Conservation (phyloP, 2,329 filamentous ascomycete species). For the Triangularia setosa region DNA sequence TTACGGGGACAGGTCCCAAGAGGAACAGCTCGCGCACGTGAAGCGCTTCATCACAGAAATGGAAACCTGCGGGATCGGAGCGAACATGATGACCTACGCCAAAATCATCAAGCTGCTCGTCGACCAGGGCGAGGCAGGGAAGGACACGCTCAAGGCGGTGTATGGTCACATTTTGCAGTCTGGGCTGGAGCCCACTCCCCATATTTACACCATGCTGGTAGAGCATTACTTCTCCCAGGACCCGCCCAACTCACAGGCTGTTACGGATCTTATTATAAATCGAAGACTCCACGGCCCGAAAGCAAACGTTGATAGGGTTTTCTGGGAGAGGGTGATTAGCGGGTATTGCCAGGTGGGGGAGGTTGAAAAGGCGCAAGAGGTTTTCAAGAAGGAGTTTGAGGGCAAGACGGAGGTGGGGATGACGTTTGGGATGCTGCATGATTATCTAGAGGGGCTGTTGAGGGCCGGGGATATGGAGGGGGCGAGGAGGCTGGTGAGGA, state of each 20-base stretch:
- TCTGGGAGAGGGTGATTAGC: constrained; percentile 68
- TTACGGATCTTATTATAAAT: constrained; percentile 59
- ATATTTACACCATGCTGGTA: constrained; percentile 73
- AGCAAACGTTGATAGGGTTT: constrained; percentile 50
- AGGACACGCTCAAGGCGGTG: constrained; percentile 54
- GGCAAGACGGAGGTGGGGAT: constrained; percentile 36
- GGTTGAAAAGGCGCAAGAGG: constrained; percentile 43
- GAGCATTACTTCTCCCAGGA: constrained; percentile 59
- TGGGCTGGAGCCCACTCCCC: constrained; percentile 51
- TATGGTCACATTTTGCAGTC: constrained; percentile 57
- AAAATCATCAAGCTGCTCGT: constrained; percentile 66
- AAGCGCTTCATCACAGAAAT: constrained; percentile 55
- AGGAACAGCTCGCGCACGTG: constrained; percentile 51
- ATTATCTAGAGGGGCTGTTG: constrained; percentile 37
- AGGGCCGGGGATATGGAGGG: constrained; percentile 19
- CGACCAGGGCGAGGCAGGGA: constrained; percentile 38
- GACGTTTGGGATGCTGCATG: constrained; percentile 40
- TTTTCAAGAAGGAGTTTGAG: constrained; percentile 44
- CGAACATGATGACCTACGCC: constrained; percentile 62
- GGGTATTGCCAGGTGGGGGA: constrained; percentile 58
- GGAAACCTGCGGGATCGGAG: constrained; percentile 50
- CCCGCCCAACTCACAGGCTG: constrained; percentile 56
- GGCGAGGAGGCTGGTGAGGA: constrained; percentile 28
- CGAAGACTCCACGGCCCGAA: constrained; percentile 39
- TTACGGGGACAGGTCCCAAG: constrained; percentile 38